Conservation (phyloP, 495 filamentous ascomycete species). For the Melanomma pulvis-pyrius region DNA sequence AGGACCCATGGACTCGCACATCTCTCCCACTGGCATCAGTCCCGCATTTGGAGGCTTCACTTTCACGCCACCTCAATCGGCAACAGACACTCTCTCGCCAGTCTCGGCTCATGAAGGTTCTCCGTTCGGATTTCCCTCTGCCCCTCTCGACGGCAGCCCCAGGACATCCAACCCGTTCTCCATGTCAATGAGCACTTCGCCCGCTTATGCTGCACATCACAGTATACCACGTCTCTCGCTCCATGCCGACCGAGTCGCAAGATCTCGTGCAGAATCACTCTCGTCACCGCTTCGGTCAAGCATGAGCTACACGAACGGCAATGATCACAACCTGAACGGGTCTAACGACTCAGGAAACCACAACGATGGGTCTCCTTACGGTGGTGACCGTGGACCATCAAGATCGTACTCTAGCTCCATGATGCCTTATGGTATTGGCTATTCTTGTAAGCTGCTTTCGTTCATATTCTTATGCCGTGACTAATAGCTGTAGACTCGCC, state of each 20-base stretch:
- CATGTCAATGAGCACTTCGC: conserved; percentile 31
- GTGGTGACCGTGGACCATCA: conserved; percentile 31
- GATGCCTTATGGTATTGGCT: conserved; percentile 46
- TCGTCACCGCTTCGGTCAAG: conserved; percentile 46
- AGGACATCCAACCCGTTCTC: conserved; percentile 42
- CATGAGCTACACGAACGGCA: conserved; percentile 43
- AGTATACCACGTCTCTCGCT: conserved; percentile 44
- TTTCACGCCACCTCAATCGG: conserved; percentile 56
- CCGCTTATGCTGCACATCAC: conserved; percentile 36
- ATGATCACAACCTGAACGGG: conserved; percentile 28
- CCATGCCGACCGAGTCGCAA: conserved; percentile 41
- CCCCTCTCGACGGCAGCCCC: conserved; percentile 23
- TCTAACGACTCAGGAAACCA: conserved; percentile 23
- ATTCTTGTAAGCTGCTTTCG: conserved; percentile 41
- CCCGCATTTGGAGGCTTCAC: conserved; percentile 64
- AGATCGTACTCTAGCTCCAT: conserved; percentile 30
- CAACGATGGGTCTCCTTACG: conserved; percentile 19
- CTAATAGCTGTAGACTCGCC: conserved; percentile 38
- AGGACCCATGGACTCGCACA: conserved; percentile 56
- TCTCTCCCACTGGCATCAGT: conserved; percentile 64
- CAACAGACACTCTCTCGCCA: conserved; percentile 46
- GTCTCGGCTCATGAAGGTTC: conserved; percentile 39
- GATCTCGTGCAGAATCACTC: conserved; percentile 40
- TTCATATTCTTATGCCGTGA: not conserved
- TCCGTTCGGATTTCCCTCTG: conserved; percentile 40